phyloP scores from a whole-genome alignment of 495 filamentous ascomycete genomes.

The Talaromyces proteolyticus region DNA sequence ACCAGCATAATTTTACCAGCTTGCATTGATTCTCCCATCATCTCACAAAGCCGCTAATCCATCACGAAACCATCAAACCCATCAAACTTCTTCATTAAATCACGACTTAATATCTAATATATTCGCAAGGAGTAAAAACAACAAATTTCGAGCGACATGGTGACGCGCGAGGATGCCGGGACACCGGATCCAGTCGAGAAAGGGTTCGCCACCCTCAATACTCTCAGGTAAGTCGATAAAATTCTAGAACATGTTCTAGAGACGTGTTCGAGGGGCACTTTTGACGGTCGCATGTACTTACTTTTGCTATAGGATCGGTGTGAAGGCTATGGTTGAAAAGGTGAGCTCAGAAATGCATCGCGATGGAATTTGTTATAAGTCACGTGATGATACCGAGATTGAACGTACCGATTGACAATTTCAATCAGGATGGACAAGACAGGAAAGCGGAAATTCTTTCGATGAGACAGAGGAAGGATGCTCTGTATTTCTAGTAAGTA shows the following conservation, averaged over 20 bases:
- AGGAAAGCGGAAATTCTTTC: constrained; percentile 91
- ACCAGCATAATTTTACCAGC: constrained; percentile 8
- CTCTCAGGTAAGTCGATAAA: constrained; percentile 54
- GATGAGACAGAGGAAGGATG: constrained; percentile 77
- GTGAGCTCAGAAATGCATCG: constrained; percentile 26
- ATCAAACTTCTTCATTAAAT: not conserved
- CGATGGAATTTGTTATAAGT: constrained; percentile 6
- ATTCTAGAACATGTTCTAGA: constrained; percentile 1
- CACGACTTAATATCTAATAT: not conserved
- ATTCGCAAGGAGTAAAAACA: not conserved
- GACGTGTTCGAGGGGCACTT: constrained; percentile 14
- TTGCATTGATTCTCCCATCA: constrained; percentile 11
- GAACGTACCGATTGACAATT: not conserved
- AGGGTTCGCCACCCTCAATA: constrained; percentile 72
- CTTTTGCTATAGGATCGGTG: constrained; percentile 52
- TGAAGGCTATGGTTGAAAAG: constrained; percentile 69
- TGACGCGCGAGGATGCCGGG: constrained; percentile 40
- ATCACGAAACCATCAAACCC: constrained; percentile 10
- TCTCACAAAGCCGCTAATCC: constrained; percentile 16
- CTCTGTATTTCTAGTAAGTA: constrained; percentile 71
- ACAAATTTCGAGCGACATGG: constrained; percentile 26
- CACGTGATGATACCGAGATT: constrained; percentile 28
- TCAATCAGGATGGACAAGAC: constrained; percentile 65
- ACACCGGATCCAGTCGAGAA: constrained; percentile 64
- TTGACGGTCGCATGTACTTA: constrained; percentile 44